Percentiles rank a stretch among this genome's conserved stretches.
These are phyloP conservation scores for Huntiella decipiens DNA, from an alignment of 2,329 filamentous ascomycete genomes.

Conservation along the genomic window DNA sequence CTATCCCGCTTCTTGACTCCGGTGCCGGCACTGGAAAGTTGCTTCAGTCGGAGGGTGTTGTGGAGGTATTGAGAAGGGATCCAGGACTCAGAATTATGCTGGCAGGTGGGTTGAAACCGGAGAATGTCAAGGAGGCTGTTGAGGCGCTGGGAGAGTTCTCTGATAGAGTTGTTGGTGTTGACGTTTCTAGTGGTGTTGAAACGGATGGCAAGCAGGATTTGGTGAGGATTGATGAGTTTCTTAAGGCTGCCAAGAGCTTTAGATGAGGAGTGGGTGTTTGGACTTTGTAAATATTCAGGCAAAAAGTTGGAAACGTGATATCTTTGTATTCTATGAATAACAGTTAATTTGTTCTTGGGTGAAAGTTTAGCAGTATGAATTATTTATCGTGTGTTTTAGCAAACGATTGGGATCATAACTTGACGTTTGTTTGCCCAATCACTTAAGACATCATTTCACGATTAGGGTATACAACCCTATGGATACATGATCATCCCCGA, in stretches of 20 bases:
- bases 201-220: slow-evolving; percentile 62
- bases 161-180: slow-evolving; percentile 57
- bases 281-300: neutral
- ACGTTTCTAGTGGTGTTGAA: slow-evolving; percentile 91
- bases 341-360: neutral
- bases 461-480: too few species aligned
- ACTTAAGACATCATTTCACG: too few species aligned
- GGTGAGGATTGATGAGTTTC: slow-evolving; percentile 62
- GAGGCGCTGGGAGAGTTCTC: slow-evolving; percentile 36
- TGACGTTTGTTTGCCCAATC: too few species aligned
- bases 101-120: slow-evolving; percentile 65
- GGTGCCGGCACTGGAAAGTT: slow-evolving; percentile 67
- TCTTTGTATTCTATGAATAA: neutral
- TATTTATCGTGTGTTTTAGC: too few species aligned
- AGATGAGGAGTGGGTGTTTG: slow-evolving; percentile 18
- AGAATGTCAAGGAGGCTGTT: slow-evolving; percentile 55
- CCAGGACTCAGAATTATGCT: slow-evolving; percentile 55
- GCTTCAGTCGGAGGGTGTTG: slow-evolving; percentile 53
- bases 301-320: neutral
- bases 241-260: slow-evolving; percentile 51
- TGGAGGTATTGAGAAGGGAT: slow-evolving; percentile 45
- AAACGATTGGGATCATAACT: too few species aligned
- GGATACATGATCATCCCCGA: too few species aligned
- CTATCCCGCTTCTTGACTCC: slow-evolving; percentile 69
- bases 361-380: too few species aligned